These are phyloP conservation scores for Aspergillus sp. DNA, from an alignment of 2,329 filamentous ascomycete species.

Conservation along the genomic window DNA sequence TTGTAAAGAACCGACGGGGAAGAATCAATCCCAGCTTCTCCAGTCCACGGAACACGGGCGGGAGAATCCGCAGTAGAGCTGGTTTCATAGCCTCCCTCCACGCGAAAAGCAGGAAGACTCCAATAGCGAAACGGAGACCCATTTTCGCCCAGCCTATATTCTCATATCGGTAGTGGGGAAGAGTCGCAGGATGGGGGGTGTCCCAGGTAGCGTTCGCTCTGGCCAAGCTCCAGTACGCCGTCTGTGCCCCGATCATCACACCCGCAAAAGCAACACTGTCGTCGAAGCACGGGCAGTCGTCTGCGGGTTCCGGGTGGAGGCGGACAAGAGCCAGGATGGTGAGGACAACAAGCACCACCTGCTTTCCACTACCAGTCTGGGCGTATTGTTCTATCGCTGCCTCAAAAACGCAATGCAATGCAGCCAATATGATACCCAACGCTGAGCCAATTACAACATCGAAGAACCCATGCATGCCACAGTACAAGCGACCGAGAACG, in stretches of 20 bases:
- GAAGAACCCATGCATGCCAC: slow-evolving; percentile 96
- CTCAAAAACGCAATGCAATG: slow-evolving; percentile 56
- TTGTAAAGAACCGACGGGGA: slow-evolving; percentile 86
- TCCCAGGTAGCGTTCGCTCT: slow-evolving; percentile 56
- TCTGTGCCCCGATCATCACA: slow-evolving; percentile 79
- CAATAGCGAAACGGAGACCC: slow-evolving; percentile 68
- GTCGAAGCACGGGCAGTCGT: slow-evolving; percentile 96
- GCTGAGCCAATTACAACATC: slow-evolving; percentile 81
- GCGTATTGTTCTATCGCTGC: slow-evolving; percentile 69
- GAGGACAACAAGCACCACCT: slow-evolving; percentile 63
- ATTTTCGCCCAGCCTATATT: slow-evolving; percentile 66
- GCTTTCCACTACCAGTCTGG: slow-evolving; percentile 62
- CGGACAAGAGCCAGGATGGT: slow-evolving; percentile 74
- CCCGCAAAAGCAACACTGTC: slow-evolving; percentile 92
- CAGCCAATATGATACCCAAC: slow-evolving; percentile 67
- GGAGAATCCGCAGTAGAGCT: slow-evolving; percentile 70
- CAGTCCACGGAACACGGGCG: slow-evolving; percentile 82
- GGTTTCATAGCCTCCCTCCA: slow-evolving; percentile 94
- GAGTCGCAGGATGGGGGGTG: slow-evolving; percentile 56
- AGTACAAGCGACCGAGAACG: slow-evolving; percentile 87
- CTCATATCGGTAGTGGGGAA: slow-evolving; percentile 62
- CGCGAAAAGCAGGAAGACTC: slow-evolving; percentile 78
- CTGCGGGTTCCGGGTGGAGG: slow-evolving; percentile 91
- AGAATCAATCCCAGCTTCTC: slow-evolving; percentile 76
- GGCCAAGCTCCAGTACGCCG: slow-evolving; percentile 80